Evolutionary conservation across 2,329 filamentous ascomycete species (phyloP), one percentile per base, ranked within the genome.

Genomic region (Stachybotrys echinatus): DNA sequence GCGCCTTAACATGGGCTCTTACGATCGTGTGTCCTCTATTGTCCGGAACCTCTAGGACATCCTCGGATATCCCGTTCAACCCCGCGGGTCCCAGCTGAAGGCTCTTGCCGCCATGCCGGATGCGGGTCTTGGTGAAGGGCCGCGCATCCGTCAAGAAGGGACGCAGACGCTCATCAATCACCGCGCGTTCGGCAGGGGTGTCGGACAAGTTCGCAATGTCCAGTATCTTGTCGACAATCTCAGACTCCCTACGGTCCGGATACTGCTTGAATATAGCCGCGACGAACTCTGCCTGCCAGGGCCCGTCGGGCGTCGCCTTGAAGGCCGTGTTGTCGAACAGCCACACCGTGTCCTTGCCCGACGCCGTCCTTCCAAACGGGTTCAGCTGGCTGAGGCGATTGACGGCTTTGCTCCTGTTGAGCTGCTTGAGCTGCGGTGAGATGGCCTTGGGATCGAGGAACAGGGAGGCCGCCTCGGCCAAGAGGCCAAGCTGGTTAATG

Each of bases 311-410:
- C 18, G 70, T 61, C 43, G 73, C 69, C 52, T 82, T 81, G 65
- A 87, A 92, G 5, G 91, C 92, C 3, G 88, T 92, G 61, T 94
- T 96, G 72, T 97, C 91, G 45, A 96, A 75, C 7, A 96, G 74
- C 92, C 92, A 96, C 39, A 96, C 84, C 14, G 81, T 83, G 65
- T 96, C 87, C 38, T 80, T 70, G 17, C 76, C 74, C 49, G 83
- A 78, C 44, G 89, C 79, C 31, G 75, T 71, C 43, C 77, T 77
- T 1, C 79, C 75, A 12, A 85, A 70, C 1, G 85, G 84, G 60
- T 84, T 86, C 50, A 64, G 64, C 45, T 66, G 64, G 20, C 76
- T 75, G 1, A 84, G 65, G 49, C 76, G 74, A 3, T 76, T 77
- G 22, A 84, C 62, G 44, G 79, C 48, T 31, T 71, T 63, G 31